These are phyloP conservation scores for Phytophthora syringae DNA, from an alignment of 352 stramenopile genomes.

Conservation along the genomic window DNA sequence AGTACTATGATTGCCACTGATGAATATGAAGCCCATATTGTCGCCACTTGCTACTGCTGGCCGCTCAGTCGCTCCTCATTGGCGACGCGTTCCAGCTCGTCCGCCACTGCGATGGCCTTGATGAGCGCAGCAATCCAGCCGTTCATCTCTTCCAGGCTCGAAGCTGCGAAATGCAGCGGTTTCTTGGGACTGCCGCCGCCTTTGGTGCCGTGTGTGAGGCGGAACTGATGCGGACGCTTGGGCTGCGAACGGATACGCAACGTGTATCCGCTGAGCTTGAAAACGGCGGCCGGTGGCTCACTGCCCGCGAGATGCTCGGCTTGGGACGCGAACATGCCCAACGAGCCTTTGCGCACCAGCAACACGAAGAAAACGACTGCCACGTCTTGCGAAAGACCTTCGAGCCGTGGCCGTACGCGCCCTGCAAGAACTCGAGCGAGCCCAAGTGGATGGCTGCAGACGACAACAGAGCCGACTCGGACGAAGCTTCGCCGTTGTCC, in stretches of 20 bases:
- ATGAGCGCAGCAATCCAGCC: conserved; percentile 67
- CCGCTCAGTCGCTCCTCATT: conserved; percentile 12
- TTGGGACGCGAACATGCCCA: conserved; percentile 67
- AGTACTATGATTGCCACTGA: conserved; percentile 44
- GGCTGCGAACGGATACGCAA: conserved; percentile 73
- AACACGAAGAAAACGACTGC: conserved; percentile 75
- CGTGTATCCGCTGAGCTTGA: conserved; percentile 73
- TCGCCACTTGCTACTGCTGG: conserved; percentile 13
- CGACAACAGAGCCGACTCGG: conserved; percentile 26
- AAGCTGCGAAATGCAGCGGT: conserved; percentile 59
- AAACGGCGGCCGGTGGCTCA: conserved; percentile 60
- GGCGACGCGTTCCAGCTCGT: conserved; percentile 49
- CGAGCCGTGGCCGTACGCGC: conserved; percentile 40
- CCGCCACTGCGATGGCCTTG: conserved; percentile 64
- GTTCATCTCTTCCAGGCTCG: conserved; percentile 74
- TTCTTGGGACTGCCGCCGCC: conserved; percentile 49
- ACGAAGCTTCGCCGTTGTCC: conserved; percentile 24
- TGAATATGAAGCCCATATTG: conserved; percentile 49
- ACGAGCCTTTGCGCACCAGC: conserved; percentile 73
- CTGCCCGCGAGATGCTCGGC: conserved; percentile 50
- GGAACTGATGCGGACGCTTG: conserved; percentile 71
- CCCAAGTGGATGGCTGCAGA: conserved; percentile 54
- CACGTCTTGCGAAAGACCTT: conserved; percentile 73
- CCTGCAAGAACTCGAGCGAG: conserved; percentile 59
- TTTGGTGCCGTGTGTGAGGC: conserved; percentile 49